Evolutionary conservation across 805 yeast genomes (phyloP), one percentile per base, ranked within the genome.

Genomic region (Teunomyces panamensis): DNA sequence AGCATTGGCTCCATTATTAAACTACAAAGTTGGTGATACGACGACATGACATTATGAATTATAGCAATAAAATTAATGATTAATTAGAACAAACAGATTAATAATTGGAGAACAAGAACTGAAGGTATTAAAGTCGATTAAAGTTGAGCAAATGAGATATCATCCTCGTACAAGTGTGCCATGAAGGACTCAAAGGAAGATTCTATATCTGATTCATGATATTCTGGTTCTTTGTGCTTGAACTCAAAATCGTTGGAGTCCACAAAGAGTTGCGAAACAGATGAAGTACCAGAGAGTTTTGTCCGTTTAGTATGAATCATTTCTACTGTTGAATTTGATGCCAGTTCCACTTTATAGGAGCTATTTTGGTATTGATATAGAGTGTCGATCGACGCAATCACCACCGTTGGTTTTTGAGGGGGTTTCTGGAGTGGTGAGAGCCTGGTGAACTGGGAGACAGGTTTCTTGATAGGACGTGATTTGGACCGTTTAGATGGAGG

Each of bases 1-100:
- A 24, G 90, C 89, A 3, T 67, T 89, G 46, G 80, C 74, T 55
- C 89, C 85, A 3, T 48, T 75, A 29, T 55, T 69, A 16, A 61
- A 62, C 11, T 58, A 56, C 9, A 41, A 46, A 34, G 43, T 33
- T 29, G 10, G 24, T 29, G 33, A 14, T 30, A 34, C 14, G 36
- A 26, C 24, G 30, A 28, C 17, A 36, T 44, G 43, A 44, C 29
- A 20, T 36, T 28, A 44, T 20, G 47, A 44, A 16, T 34, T 33
- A 13, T 5, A 34, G 24, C 10, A 34, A 28, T 33, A 13, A 26
- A 13, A 13, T 9, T 11, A 16, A 34, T 39, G 10, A 14, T 17
- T n/a, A 20, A 30, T 14, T 16, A 17, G 8, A 29, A 39, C 3
- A 29, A 26, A 16, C 29, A 39, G 26, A 13, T 7, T 13, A 29